Percentiles rank a stretch among this genome's conserved stretches.
Evolutionary conservation across 305 asterid species (phyloP).

Genomic region (Lippia alba): DNA sequence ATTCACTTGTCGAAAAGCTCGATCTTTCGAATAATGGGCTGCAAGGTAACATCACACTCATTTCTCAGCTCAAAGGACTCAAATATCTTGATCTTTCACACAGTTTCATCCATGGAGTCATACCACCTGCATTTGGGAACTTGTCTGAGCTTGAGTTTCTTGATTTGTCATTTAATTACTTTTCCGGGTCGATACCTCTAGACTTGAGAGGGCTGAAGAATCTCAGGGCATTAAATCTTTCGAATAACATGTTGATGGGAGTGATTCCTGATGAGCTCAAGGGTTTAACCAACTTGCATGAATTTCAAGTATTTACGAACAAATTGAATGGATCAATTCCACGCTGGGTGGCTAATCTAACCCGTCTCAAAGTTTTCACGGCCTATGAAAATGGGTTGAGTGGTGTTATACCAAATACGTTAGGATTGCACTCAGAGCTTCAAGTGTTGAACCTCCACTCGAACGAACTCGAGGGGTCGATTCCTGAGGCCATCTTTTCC

Average conservation of each 20-base stretch:
- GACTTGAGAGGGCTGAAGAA: conserved; percentile 65
- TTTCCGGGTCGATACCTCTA: conserved; percentile 67
- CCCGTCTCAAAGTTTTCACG: conserved; percentile 64
- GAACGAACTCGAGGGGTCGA: conserved; percentile 74
- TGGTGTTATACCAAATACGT: conserved; percentile 71
- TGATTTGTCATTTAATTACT: conserved; percentile 83
- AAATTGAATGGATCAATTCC: conserved; percentile 82
- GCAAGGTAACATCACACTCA: conserved; percentile 82
- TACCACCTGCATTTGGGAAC: conserved; percentile 68
- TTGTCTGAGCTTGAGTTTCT: conserved; percentile 81
- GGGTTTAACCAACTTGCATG: conserved; percentile 59
- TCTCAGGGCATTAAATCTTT: conserved; percentile 68
- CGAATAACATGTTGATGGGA: conserved; percentile 61
- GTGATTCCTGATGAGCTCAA: conserved; percentile 68
- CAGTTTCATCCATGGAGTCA: conserved; percentile 76
- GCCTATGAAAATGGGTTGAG: conserved; percentile 86
- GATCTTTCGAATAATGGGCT: conserved; percentile 71
- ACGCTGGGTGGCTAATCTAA: conserved; percentile 72
- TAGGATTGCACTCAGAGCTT: conserved; percentile 70
- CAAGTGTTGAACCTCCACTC: conserved; percentile 85
- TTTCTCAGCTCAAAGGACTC: conserved; percentile 76
- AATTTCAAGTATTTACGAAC: conserved; percentile 71
- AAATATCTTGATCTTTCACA: conserved; percentile 85
- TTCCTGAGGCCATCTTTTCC: conserved; percentile 79
- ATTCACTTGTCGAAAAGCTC: conserved; percentile 71